A percentile compares a stretch with the other conserved stretches of the same genome.
phyloP scores from a whole-genome alignment of 495 filamentous ascomycete genomes.

The Trypethelium eluteriae region DNA sequence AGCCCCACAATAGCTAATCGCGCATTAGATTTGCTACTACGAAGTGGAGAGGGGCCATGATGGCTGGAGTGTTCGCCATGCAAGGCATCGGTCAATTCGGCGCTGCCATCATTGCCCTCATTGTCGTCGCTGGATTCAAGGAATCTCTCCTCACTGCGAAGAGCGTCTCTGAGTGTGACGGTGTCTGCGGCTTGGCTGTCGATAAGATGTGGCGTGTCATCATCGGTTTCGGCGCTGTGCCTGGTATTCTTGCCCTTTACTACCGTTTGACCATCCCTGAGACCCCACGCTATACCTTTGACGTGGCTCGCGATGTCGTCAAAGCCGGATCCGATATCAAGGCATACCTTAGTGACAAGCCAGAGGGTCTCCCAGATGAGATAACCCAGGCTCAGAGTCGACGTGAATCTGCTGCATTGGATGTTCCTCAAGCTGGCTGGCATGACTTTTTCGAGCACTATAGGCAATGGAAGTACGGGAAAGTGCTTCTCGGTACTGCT shows the following conservation, averaged over 20 bases:
- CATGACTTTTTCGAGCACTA: slow-evolving; percentile 59
- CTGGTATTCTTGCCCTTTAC: slow-evolving; percentile 68
- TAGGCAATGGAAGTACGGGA: slow-evolving; percentile 56
- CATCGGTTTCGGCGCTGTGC: slow-evolving; percentile 74
- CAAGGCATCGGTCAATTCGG: slow-evolving; percentile 71
- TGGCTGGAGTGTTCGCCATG: slow-evolving; percentile 80
- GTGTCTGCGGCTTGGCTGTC: slow-evolving; percentile 58
- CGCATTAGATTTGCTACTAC: slow-evolving; percentile 65
- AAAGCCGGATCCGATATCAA: slow-evolving; percentile 59
- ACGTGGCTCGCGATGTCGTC: slow-evolving; percentile 64
- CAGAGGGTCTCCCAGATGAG: slow-evolving; percentile 56
- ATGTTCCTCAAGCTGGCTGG: slow-evolving; percentile 56
- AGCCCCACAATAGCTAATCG: slow-evolving; percentile 21
- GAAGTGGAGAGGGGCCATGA: slow-evolving; percentile 81
- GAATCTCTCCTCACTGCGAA: slow-evolving; percentile 51
- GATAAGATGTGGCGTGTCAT: slow-evolving; percentile 82
- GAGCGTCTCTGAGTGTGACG: slow-evolving; percentile 47
- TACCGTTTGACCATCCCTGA: slow-evolving; percentile 86
- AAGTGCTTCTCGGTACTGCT: slow-evolving; percentile 66
- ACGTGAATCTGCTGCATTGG: slow-evolving; percentile 42
- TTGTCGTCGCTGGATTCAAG: slow-evolving; percentile 66
- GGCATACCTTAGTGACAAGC: slow-evolving; percentile 35
- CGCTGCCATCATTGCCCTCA: slow-evolving; percentile 62
- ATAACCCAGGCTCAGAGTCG: slow-evolving; percentile 47
- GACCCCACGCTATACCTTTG: slow-evolving; percentile 75